Base-by-base conservation (phyloP, 768 basidiomycete species). In the Asterophora parasitica region DNA sequence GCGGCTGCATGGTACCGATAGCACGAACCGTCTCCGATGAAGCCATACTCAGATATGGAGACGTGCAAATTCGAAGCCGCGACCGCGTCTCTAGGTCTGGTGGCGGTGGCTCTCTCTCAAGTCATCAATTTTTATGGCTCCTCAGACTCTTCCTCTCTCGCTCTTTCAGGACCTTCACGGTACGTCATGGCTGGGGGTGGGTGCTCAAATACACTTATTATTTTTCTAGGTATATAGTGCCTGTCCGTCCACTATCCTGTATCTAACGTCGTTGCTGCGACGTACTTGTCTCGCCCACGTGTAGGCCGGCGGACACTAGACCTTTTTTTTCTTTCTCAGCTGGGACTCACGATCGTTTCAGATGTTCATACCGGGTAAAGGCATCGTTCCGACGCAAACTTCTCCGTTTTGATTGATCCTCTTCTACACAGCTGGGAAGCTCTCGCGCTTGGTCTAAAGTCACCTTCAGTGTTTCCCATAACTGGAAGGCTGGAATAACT, bases 211-310 rank as follows among this genome's bases (percentile, higher is more conserved):
- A 19, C 15, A 11, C 36, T 17, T 10, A 42, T 43, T 20, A 15
- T 12, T 41, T 15, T 26, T 9, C 19, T 17, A 72, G 71, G 76
- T 81, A 19, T 69, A 71, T 57, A 86, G 85, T 65, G 70, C 65
- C 2, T 85, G 84, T 57, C 74, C 81, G 0, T 85, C 82, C 64
- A 85, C 82, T 3, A 73, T 85, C 50, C 85, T 84, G 84, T 83
- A 56, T 45, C 10, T 5, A n/a, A 20, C 34, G 35, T 13, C 47
- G 13, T 38, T 27, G 38, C 39, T 35, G 13, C 12, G 11, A 12
- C 7, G 27, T 8, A 32, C 15, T 6, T 7, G 6, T 35, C 10
- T 28, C 39, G 10, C 28, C 42, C 26, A 34, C 46, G 26, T 41
- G 26, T 34, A 74, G 70, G 72, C 71, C 72, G 3, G 71, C 70